Conservation (phyloP, 768 basidiomycete species). For the Leucosporidium scottii region DNA sequence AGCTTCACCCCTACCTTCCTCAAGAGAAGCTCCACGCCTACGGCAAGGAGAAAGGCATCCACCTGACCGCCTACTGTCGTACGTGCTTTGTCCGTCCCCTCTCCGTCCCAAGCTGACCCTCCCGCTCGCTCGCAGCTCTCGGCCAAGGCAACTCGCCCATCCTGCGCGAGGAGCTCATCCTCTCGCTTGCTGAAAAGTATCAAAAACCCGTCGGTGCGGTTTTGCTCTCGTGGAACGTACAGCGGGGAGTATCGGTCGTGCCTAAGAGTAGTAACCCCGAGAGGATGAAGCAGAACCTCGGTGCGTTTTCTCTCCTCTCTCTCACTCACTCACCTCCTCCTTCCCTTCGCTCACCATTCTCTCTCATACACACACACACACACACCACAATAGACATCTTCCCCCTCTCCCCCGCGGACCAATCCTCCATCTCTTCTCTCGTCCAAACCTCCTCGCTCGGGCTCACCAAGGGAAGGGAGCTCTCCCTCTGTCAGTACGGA, state of each 20-base stretch:
- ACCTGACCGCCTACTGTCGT: conserved; percentile 56
- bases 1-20: conserved; percentile 61
- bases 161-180: conserved; percentile 54
- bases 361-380: conserved; percentile 25
- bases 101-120: too few relatives aligned
- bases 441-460: conserved; percentile 21
- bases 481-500: conserved; percentile 25
- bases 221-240: conserved; percentile 62
- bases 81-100: conserved; percentile 4
- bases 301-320: not conserved
- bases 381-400: conserved; percentile 29
- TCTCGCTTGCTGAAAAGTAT: conserved; percentile 57
- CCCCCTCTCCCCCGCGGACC: conserved; percentile 36
- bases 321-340: not conserved
- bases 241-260: conserved; percentile 58
- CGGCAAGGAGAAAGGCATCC: conserved; percentile 55
- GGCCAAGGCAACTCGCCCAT: conserved; percentile 45
- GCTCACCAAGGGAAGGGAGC: too few relatives aligned
- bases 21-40: conserved; percentile 54
- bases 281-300: conserved; percentile 57
- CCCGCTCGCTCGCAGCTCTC: conserved; percentile 44
- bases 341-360: not conserved
- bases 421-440: conserved; percentile 26
- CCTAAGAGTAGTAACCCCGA: conserved; percentile 66
- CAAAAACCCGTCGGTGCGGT: conserved; percentile 55